Evolutionary conservation across 2,329 filamentous ascomycete genomes (phyloP), one percentile per base, ranked within the genome.

Genomic region (Fusarium sp.): DNA sequence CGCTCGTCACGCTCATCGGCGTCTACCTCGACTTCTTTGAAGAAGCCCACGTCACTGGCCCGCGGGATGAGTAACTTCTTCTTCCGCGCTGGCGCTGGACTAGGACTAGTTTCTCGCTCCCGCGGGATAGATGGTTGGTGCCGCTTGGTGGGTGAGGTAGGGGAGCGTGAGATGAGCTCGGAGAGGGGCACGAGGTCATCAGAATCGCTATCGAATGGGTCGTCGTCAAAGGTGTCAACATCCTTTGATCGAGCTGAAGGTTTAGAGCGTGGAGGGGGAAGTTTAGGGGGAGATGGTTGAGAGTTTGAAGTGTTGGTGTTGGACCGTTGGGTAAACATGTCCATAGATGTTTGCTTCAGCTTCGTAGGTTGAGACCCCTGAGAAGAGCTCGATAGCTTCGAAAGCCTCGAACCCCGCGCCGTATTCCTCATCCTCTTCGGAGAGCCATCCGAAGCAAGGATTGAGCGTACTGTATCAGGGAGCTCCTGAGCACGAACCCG

Each of bases 1-100:
- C 66, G 66, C 8, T 72, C 76, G 16, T 80, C 78, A 1, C 76
- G 73, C 65, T 83, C 72, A 14, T 79, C 73, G 1, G 67, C 71
- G 2, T 77, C 73, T 9, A 79, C 73, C 18, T 79, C 71, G 3
- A 80, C 62, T 35, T 82, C 84, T 29, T 79, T 76, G 70, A 84
- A 83, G 76, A 85, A 87, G 4, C 85, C 85, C 7, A 76, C 76
- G 16, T 77, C 77, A 52, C 82, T 83, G 29, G 76, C 77, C 47
- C 81, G 80, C 14, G 84, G 83, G 38, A 84, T 73, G 67, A 84
- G 80, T 14, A 85, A 69, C 67, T 82, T 86, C 70, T 84, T 86
- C 75, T 77, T 81, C 66, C 66, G 71, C 63, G 56, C 66, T 38
- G 76, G 77, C 35, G 64, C 64, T 54, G 74, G 72, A 4, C 63